A percentile compares a stretch with the other conserved stretches of the same genome.
Conservation (phyloP, 164 flowering plant species). For the Nymphaea thermarum region DNA sequence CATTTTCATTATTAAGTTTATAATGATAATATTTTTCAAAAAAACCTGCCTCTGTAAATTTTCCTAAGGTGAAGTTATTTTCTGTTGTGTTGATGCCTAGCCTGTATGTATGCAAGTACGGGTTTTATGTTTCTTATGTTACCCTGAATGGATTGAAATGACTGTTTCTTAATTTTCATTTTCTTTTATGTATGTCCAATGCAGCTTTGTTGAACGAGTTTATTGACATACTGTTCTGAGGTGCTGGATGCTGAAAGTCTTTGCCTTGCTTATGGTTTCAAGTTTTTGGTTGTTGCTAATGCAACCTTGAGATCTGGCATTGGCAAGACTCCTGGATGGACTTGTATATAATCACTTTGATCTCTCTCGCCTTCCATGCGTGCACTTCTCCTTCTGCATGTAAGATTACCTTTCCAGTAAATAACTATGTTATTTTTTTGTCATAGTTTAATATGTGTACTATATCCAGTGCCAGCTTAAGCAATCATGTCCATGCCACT, state of each 20-base stretch:
- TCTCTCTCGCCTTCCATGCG: background rate
- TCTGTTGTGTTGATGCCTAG: too few species aligned
- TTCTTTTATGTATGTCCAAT: background rate
- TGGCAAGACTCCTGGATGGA: background rate
- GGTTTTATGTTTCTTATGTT: too few species aligned
- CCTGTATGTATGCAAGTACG: too few species aligned
- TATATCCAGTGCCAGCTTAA: too few species aligned
- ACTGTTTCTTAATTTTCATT: background rate
- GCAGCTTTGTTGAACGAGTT: background rate
- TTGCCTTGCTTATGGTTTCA: background rate
- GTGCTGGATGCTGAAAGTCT: background rate
- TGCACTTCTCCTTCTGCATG: background rate
- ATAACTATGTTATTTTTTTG: conserved; percentile 6
- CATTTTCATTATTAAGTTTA: too few species aligned
- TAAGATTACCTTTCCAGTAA: background rate
- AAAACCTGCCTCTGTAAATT: too few species aligned
- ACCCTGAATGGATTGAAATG: background rate
- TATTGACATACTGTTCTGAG: background rate
- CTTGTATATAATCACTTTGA: background rate
- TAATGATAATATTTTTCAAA: too few species aligned
- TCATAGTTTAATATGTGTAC: background rate
- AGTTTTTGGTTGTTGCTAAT: background rate
- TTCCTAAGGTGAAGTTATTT: too few species aligned
- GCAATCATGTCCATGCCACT: background rate
- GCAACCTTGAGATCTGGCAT: background rate